Evolutionary conservation across 139 green algal species (phyloP), one percentile per base, ranked within the genome.

Genomic region (Chlorella sp.): DNA sequence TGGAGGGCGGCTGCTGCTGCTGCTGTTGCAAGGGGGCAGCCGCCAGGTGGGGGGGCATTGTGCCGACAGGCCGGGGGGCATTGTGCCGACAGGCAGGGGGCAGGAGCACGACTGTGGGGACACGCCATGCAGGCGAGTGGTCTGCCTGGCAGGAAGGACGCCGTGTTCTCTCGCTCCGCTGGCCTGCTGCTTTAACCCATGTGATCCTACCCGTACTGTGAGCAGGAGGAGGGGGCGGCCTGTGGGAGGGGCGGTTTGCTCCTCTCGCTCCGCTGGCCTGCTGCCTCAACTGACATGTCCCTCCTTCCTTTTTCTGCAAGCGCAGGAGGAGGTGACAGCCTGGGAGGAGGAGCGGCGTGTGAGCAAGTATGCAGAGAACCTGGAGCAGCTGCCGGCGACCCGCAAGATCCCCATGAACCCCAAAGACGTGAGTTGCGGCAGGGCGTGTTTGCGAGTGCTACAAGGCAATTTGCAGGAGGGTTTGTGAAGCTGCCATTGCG

Each of bases 311-410:
- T 53, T 53, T 24, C 21, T 30, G 19, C 3, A 2, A 30, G 64
- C 5, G 24, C 86, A 90, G 86, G 86, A 73, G 22, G 57, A 77
- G 32, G 92, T 95, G 69, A 90, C 94, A 7, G 92, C 94, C 28
- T 99, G 97, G 95, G 94, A 97, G 93, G 97, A 98, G 89, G 95
- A 98, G 86, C 92, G 95, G 18, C 37, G 66, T 7, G 94, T 97
- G 26, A 98, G 93, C 95, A 97, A 95, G 93, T 99, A 99, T 90
- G 97, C 98, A 1, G 90, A 89, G 14, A 84, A 77, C 32, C 92
- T 99, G 89, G 87, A 93, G 81, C 97, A 99, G 95, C 94, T 99
- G 88, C 77, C 94, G n/a, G 89, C 86, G 57, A 94, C 87, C 71
- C 89, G 94, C n/a, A 95, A 93, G 86, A 96, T 99, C 28, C 93